Conservation (phyloP, 139 green algal genomes). For the Pycnococcus provasolii region DNA sequence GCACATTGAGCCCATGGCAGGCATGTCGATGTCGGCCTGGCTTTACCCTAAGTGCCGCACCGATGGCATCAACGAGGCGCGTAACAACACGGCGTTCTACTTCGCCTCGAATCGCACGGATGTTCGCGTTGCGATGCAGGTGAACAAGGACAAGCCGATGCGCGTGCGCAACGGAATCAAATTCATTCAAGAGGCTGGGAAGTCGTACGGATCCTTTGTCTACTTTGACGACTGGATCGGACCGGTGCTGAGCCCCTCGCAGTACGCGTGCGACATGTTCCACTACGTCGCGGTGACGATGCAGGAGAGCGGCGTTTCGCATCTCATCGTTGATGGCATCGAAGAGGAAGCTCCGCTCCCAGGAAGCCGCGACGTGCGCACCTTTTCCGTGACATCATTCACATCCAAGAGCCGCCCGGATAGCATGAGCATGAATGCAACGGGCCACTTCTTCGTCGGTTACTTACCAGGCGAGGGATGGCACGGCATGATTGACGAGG, state of each 20-base stretch:
- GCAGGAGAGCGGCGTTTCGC: neutral
- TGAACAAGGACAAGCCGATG: conserved; percentile 12
- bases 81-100: conserved; percentile 12
- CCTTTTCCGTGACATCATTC: conserved; percentile 16
- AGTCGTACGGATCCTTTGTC: conserved; percentile 11
- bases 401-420: conserved; percentile 18
- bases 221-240: conserved; percentile 27
- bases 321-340: conserved; percentile 22
- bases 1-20: conserved; percentile 13
- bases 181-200: conserved; percentile 1
- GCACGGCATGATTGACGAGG: conserved; percentile 23
- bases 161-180: conserved; percentile 24
- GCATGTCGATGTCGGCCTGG: conserved; percentile 24
- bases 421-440: conserved; percentile 1
- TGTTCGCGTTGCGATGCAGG: neutral
- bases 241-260: conserved; percentile 1
- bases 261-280: conserved; percentile 22
- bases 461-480: conserved; percentile 1
- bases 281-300: conserved; percentile 24
- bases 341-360: neutral
- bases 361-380: conserved; percentile 7
- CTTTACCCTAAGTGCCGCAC: conserved; percentile 18
- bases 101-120: conserved; percentile 22
- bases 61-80: conserved; percentile 9
- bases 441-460: conserved; percentile 22